Conservation (phyloP, 2,329 filamentous ascomycete genomes). For the Aspergillus fischeri region DNA sequence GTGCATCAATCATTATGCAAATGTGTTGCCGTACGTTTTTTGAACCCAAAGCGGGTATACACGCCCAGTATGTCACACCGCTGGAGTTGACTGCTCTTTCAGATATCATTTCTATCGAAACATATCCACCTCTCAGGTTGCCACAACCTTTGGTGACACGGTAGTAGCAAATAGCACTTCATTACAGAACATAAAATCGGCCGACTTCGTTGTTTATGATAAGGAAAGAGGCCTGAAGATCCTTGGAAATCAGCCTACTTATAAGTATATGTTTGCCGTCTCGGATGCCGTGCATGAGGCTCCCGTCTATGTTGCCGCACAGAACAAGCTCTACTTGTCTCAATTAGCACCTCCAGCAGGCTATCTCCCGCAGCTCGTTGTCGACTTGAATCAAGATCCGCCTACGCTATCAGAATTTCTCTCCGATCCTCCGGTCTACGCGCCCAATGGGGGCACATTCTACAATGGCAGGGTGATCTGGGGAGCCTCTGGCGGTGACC, state of each 20-base stretch:
- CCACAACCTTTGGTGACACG: conserved; percentile 29
- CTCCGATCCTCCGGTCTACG: conserved; percentile 43
- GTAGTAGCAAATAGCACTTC: conserved; percentile 30
- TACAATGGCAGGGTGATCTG: conserved; percentile 39
- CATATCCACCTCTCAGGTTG: conserved; percentile 19
- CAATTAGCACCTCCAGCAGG: conserved; percentile 35
- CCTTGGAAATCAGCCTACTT: conserved; percentile 34
- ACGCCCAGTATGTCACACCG: not conserved
- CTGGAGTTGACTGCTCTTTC: conserved; percentile 16
- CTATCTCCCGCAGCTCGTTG: conserved; percentile 35
- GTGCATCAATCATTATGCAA: conserved; percentile 38
- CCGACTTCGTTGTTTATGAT: conserved; percentile 39
- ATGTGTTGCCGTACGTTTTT: conserved; percentile 18
- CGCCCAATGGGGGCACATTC: conserved; percentile 41
- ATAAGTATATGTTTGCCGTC: conserved; percentile 38
- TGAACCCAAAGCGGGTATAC: not conserved
- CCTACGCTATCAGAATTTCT: conserved; percentile 37
- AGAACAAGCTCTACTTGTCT: conserved; percentile 40
- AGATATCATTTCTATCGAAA: conserved; percentile 39
- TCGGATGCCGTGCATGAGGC: conserved; percentile 40
- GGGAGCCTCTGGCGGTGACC: conserved; percentile 36
- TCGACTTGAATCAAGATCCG: conserved; percentile 42
- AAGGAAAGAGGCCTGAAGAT: conserved; percentile 32
- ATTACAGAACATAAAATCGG: conserved; percentile 28
- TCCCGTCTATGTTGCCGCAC: conserved; percentile 38